phyloP scores from a whole-genome alignment of 441 rosid species.

The Syzygium syzygioides region DNA sequence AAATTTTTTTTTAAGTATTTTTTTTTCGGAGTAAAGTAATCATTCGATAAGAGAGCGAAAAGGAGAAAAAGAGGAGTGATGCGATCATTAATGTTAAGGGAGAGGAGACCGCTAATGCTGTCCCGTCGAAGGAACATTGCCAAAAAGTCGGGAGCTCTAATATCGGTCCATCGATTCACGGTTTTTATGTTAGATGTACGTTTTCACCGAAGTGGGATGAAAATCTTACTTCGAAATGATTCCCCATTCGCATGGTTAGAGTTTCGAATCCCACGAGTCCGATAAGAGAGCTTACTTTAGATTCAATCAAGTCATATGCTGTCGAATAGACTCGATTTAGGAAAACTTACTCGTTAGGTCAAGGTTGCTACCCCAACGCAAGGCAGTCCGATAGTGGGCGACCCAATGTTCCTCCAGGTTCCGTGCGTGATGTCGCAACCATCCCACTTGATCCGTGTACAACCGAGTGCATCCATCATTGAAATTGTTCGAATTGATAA shows the following conservation, averaged over 20 bases:
- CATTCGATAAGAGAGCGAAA: neutral
- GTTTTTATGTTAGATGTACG: neutral
- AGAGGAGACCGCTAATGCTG: neutral
- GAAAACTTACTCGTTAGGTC: accelerated
- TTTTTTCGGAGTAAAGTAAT: neutral
- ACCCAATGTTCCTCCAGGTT: neutral
- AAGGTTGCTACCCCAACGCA: neutral
- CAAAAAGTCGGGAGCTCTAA: neutral
- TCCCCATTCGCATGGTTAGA: accelerated
- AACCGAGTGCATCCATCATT: neutral
- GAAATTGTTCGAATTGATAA: neutral
- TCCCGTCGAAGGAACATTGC: neutral
- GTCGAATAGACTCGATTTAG: accelerated
- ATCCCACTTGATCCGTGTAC: neutral
- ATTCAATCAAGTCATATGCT: too few species aligned
- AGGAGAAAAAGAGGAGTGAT: neutral
- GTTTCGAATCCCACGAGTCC: neutral
- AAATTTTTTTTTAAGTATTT: too few species aligned
- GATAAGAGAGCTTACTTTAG: neutral
- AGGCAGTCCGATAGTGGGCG: accelerated
- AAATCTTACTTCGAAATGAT: neutral
- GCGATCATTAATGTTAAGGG: neutral
- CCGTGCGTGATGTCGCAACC: accelerated
- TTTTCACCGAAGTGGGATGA: neutral
- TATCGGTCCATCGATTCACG: neutral